Base-by-base conservation (phyloP, 495 filamentous ascomycete genomes). In the Lasiosphaeria miniovina region DNA sequence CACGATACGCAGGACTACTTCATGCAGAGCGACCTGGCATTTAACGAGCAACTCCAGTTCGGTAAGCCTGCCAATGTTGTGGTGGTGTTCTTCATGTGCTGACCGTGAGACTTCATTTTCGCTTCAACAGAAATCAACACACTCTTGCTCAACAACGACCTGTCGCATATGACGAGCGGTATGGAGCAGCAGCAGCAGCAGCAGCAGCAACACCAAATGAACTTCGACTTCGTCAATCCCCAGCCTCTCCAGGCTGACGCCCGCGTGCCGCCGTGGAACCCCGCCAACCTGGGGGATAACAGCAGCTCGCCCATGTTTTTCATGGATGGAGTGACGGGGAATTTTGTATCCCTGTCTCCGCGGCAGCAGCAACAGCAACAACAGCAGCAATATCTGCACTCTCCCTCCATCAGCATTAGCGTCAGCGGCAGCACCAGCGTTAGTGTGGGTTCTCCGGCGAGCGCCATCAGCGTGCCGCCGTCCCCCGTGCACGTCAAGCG, bases 261-360 rank as follows among this genome's bases (percentile, higher is more conserved):
- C 50, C 61, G 75, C 36, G 68, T 69, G 36, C 65, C 71, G 49
- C 74, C 75, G 49, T 80, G 77, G 77, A 68, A 71, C 48, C 67
- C 71, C 36, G 58, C 64, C 36, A 67, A 68, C 50, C 54, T 75
- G n/a, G 69, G 69, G 60, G 65, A 65, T 24, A 65, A 63, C 34
- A 65, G 67, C 15, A 60, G 64, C 52, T 67, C 70, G 33, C 66
- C 70, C 33, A 66, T 73, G 36, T 68, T 75, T 53, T 48, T 68
- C 36, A 66, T 72, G 51, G 74, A 78, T 15, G 75, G 76, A 41
- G 63, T 65, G 34, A 70, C 49, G 33, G 60, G 67, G 57, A 51
- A 65, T 53, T 71, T 73, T 6, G 66, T 71, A 0, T 68, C 68
- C 7, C 72, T 71, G 11, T 70, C 75, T 6, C 61, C 54, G 24